These are phyloP conservation scores for Cryptococcus sp. DNA, from an alignment of 1,284 basidiomycete genomes.

Conservation along the genomic window DNA sequence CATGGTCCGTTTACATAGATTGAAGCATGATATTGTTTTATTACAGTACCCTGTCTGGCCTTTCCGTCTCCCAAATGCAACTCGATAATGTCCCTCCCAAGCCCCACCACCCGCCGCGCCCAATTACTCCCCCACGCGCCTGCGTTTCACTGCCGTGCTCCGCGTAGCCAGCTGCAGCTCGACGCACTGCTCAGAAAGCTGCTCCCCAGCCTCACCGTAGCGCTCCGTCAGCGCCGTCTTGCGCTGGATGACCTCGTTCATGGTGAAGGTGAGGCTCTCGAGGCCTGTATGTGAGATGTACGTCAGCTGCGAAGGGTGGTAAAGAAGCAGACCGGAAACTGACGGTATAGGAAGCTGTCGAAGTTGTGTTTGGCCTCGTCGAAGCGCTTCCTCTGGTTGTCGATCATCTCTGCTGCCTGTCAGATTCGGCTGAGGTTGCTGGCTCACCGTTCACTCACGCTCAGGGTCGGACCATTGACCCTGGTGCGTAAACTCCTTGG, in stretches of 20 bases:
- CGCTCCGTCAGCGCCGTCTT: slow-evolving; percentile 14
- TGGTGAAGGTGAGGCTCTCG: slow-evolving; percentile 7
- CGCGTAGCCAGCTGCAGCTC: slow-evolving; percentile 12
- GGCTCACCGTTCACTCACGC: neutral
- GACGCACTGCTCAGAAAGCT: slow-evolving; percentile 14
- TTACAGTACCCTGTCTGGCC: too few species aligned
- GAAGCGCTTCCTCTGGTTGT: neutral
- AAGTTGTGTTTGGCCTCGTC: neutral
- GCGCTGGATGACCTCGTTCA: slow-evolving; percentile 10
- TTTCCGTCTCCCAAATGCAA: too few species aligned
- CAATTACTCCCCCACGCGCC: neutral
- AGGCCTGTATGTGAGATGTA: neutral
- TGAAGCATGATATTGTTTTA: too few species aligned
- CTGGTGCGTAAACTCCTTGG: neutral
- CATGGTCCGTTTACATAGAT: too few species aligned
- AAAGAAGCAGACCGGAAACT: neutral
- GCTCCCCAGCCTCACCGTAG: slow-evolving; percentile 13
- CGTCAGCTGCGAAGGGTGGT: neutral
- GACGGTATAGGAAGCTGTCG: neutral
- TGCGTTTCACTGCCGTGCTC: neutral
- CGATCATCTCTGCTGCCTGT: neutral
- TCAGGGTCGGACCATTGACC: neutral
- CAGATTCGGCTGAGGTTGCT: neutral
- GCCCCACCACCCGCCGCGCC: too few species aligned
- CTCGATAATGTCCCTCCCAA: too few species aligned